Evolutionary conservation across 176 grass and related monocot species (phyloP), one percentile per base, ranked within the genome.

Genomic region (Tuctoria greenei): DNA sequence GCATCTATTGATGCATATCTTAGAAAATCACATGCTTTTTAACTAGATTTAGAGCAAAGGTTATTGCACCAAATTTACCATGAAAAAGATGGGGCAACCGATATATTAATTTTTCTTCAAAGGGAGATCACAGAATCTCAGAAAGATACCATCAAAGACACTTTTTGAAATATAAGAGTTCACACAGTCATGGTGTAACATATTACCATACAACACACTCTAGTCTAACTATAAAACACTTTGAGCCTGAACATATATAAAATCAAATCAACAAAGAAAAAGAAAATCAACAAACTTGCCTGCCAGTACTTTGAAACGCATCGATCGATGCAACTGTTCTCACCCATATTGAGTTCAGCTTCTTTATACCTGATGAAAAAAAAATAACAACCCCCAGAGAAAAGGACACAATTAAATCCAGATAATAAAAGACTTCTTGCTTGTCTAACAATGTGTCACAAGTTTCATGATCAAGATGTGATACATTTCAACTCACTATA

Each of bases 281-380:
- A 60, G 43, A 9, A 50, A 60, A 12, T 42, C 11, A 50, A 31
- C 21, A 49, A 85, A 88, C 77, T 85, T 83, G 70, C 92, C 92
- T 99, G 92, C 92, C 92, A 99, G 79, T 99, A 99, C 79, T 99
- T 99, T 20, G 96, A 83, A 40, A 95, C 91, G 61, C 96, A 99
- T 34, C 96, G 85, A 72, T 99, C 96, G 17, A 99, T 95, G 80
- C 96, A 99, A 90, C 96, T 99, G 58, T 92, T 99, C 86, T 99
- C 96, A 58, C 89, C 96, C 89, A 99, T 92, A 64, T 99, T 95
- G 73, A 99, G 85, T 82, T 99, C 96, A 76, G 87, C 76, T 83
- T 99, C 96, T 84, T 99, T 99, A 51, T 98, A 77, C 87, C 95
- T 98, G 72, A 31, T 59, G 28, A 83, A 65, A 25, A 66, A 39